Conservation (phyloP, 352 stramenopile species). For the Pythium oligandrum region DNA sequence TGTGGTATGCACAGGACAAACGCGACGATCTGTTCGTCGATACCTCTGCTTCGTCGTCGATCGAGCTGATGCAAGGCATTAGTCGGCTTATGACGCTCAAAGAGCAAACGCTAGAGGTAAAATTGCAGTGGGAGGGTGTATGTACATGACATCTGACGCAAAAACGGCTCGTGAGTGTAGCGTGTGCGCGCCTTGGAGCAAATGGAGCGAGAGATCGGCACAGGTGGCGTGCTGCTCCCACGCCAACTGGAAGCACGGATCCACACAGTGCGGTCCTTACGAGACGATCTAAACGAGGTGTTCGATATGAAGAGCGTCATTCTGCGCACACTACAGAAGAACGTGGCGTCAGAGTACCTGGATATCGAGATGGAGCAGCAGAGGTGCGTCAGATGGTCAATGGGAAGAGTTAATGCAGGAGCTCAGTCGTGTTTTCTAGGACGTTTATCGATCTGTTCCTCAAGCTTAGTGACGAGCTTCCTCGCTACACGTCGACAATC, state of each 20-base stretch:
- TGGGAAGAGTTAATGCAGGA: neutral
- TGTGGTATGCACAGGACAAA: too few relatives aligned
- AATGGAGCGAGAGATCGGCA: conserved; percentile 25
- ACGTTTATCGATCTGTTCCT: conserved; percentile 49
- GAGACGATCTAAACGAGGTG: conserved; percentile 22
- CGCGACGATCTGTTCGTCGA: conserved; percentile 2
- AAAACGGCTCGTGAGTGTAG: conserved; percentile 4
- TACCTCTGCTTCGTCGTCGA: conserved; percentile 17
- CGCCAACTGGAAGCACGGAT: conserved; percentile 25
- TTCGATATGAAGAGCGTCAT: conserved; percentile 35
- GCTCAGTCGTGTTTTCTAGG: conserved; percentile 7
- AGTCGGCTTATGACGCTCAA: conserved; percentile 16
- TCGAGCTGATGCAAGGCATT: conserved; percentile 24
- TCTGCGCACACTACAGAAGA: conserved; percentile 32
- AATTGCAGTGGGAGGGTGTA: conserved; percentile 1
- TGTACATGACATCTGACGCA: neutral
- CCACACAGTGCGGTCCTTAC: conserved; percentile 14
- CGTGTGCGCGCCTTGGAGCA: conserved; percentile 31
- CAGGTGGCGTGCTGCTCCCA: conserved; percentile 18
- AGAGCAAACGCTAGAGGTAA: conserved; percentile 16
- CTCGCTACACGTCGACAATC: conserved; percentile 14
- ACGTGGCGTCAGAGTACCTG: conserved; percentile 25
- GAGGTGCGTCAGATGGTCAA: conserved; percentile 9
- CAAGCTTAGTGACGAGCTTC: conserved; percentile 38
- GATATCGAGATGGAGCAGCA: conserved; percentile 42